A percentile compares a stretch with the other conserved stretches of the same genome.
phyloP scores from a whole-genome alignment of 257 asterid genomes.

The Scutellaria baicalensis region DNA sequence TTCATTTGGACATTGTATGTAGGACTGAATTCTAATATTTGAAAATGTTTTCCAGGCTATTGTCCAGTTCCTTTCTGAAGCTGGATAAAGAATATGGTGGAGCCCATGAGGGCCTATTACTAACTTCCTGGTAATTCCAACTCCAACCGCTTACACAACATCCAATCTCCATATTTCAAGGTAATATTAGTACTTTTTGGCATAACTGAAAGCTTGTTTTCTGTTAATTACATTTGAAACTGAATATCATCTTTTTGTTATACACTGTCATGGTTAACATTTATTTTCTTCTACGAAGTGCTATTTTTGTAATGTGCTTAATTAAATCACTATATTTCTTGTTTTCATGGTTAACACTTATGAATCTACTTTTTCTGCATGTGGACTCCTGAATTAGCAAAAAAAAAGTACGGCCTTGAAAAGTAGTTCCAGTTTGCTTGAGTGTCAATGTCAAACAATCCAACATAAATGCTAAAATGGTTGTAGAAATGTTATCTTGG shows the following conservation, averaged over 20 bases:
- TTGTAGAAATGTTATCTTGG: not conserved
- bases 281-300: not conserved
- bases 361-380: not conserved
- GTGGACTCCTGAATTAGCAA: not conserved
- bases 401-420: not conserved
- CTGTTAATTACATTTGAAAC: not conserved
- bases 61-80: conserved; percentile 19
- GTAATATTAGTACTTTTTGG: conserved; percentile 12
- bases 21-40: not conserved
- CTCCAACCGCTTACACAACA: conserved; percentile 4
- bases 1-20: not conserved
- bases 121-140: conserved; percentile 23
- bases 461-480: not conserved
- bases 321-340: not conserved
- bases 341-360: not conserved
- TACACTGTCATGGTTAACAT: not conserved
- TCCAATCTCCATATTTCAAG: conserved; percentile 16
- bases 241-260: not conserved
- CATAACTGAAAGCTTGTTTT: not conserved
- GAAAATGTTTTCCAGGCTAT: conserved; percentile 1
- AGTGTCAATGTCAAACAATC: not conserved
- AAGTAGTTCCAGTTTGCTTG: not conserved
- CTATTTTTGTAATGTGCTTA: not conserved
- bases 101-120: conserved; percentile 11
- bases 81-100: conserved; percentile 17